Evolutionary conservation across 495 filamentous ascomycete genomes (phyloP), one percentile per base, ranked within the genome.

Genomic region (Chlorociboria aeruginascens): DNA sequence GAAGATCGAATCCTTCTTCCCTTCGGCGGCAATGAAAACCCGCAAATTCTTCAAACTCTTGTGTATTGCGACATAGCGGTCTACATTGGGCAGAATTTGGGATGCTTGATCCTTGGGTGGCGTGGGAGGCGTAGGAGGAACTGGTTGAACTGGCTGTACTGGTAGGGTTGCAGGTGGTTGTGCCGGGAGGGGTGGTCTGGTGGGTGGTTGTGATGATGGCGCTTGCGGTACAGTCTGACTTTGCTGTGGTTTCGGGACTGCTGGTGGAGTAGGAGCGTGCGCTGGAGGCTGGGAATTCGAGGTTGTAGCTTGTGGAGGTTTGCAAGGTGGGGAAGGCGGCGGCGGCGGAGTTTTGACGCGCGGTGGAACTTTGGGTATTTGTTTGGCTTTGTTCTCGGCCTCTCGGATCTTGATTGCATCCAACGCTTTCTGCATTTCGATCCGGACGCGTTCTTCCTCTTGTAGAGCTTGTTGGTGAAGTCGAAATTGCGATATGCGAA

Each of bases 41-140:
- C 89, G 74, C 46, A 95, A 63, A 9, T 71, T 63, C 60, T 96
- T 96, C 17, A 95, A 67, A 13, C 73, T 72, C 47, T 77, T 60
- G 60, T 93, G 86, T 2, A 96, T 71, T 35, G 77, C 69, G 1
- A 82, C 59, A 61, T 88, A 88, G 0, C 35, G 39, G 17, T 49
- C 31, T 6, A 31, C 29, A 11, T 31, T 17, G 12, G 47, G 28
- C 13, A 45, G 42, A 40, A 47, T 16, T 29, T 47, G 16, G 0
- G 43, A 32, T 25, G 17, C 14, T 29, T 35, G 30, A 25, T 25
- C 17, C 29, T 30, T 28, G 12, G 32, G 16, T n/a, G 11, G 38
- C 13, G 32, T 13, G 44, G 25, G 32, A 14, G 12, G 25, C 8
- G 45, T 25, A 16, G 8, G 13, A 25, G n/a, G 45, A 40, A 36